Evolutionary conservation across 352 stramenopile species (phyloP).

Genomic region (Phytophthora boehmeriae): DNA sequence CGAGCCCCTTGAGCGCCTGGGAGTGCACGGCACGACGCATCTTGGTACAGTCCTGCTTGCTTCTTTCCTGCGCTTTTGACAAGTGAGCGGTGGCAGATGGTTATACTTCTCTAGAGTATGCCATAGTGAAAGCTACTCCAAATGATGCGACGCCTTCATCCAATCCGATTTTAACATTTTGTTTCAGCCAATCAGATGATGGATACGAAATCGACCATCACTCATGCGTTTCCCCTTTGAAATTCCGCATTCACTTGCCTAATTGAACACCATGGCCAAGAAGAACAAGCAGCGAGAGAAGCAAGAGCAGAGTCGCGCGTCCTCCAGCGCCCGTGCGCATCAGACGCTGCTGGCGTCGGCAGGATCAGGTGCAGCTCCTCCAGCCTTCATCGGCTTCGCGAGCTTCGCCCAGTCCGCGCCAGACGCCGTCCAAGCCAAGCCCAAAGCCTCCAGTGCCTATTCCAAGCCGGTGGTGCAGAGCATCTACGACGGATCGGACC

Average conservation of each 20-base stretch:
- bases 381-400: conserved; percentile 76
- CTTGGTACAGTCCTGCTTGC: conserved; percentile 8
- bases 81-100: too few species aligned
- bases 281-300: conserved; percentile 91
- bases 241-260: conserved; percentile 2
- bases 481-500: conserved; percentile 82
- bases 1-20: conserved; percentile 49
- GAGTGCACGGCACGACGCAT: conserved; percentile 61
- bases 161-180: conserved; percentile 9
- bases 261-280: conserved; percentile 43
- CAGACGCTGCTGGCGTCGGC: conserved; percentile 54
- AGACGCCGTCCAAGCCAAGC: conserved; percentile 14
- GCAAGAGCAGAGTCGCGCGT: conserved; percentile 81
- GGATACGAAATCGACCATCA: conserved; percentile 29
- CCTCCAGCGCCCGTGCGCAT: conserved; percentile 79
- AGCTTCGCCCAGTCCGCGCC: conserved; percentile 53
- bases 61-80: conserved; percentile 23
- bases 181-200: conserved; percentile 28
- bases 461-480: conserved; percentile 34
- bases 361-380: conserved; percentile 17
- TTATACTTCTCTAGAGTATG: background rate
- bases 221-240: conserved; percentile 13
- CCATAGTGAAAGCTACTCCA: background rate
- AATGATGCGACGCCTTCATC: conserved; percentile 4
- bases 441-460: conserved; percentile 22